Conservation (phyloP, 1,284 basidiomycete species). For the Fomes fomentarius region DNA sequence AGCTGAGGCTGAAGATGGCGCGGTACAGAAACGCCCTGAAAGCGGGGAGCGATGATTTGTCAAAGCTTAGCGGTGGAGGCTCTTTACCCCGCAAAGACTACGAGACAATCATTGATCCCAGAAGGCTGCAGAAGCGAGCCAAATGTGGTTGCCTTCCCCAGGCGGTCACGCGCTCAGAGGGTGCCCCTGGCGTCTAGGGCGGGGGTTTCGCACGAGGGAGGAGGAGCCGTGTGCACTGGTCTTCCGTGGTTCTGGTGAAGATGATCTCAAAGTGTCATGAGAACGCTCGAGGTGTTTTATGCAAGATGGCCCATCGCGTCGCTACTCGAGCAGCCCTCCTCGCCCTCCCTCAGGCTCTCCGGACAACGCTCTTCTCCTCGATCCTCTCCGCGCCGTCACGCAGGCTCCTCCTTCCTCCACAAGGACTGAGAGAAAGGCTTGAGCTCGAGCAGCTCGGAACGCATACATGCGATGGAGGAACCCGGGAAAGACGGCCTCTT, state of each 20-base stretch:
- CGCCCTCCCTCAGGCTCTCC: not conserved
- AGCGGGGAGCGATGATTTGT: too few relatives aligned
- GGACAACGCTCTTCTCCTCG: not conserved
- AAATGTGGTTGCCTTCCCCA: constrained; percentile 7
- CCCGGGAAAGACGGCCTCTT: constrained; percentile 4
- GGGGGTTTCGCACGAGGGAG: too few relatives aligned
- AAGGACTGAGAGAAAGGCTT: not conserved
- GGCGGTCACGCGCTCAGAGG: constrained; percentile 17
- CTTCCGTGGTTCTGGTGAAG: constrained; percentile 7
- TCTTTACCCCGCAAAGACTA: too few relatives aligned
- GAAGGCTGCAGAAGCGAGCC: too few relatives aligned
- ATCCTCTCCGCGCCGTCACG: too few relatives aligned
- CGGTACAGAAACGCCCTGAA: too few relatives aligned
- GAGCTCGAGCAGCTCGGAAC: not conserved
- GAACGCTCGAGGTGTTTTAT: constrained; percentile 6
- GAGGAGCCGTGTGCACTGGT: too few relatives aligned
- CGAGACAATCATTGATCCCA: too few relatives aligned
- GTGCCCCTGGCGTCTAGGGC: too few relatives aligned
- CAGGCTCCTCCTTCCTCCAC: not conserved
- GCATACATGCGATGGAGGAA: constrained; percentile 15
- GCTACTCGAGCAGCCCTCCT: constrained; percentile 1
- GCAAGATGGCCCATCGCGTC: not conserved
- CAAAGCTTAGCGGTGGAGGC: too few relatives aligned
- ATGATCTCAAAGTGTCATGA: constrained; percentile 16
- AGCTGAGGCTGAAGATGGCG: too few relatives aligned